A percentile compares a stretch with the other conserved stretches of the same genome.
Conservation (phyloP, 2,329 filamentous ascomycete genomes). For the Colletotrichum phormii region DNA sequence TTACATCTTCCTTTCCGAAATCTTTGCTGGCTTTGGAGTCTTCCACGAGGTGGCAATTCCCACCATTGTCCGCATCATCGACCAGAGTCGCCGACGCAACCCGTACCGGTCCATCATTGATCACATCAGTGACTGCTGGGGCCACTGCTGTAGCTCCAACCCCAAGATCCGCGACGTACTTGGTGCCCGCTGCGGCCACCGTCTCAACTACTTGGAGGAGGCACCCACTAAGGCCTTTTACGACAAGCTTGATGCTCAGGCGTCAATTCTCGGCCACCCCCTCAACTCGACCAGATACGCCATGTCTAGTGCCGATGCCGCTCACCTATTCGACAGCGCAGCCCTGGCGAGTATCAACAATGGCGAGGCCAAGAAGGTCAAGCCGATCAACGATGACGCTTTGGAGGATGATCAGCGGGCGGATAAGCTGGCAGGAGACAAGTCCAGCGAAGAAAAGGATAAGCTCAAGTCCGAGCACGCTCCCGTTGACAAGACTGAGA, state of each 20-base stretch:
- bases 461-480: slow-evolving; percentile 29
- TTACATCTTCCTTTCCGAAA: slow-evolving; percentile 43
- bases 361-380: slow-evolving; percentile 24
- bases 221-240: slow-evolving; percentile 33
- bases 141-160: slow-evolving; percentile 38
- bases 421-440: slow-evolving; percentile 23
- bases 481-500: slow-evolving; percentile 24
- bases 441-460: slow-evolving; percentile 25
- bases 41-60: slow-evolving; percentile 48
- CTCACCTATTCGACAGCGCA: slow-evolving; percentile 32
- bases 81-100: slow-evolving; percentile 40
- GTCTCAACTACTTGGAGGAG: slow-evolving; percentile 37
- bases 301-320: slow-evolving; percentile 28
- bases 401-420: slow-evolving; percentile 35
- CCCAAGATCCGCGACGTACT: slow-evolving; percentile 36
- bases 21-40: slow-evolving; percentile 41
- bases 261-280: slow-evolving; percentile 25
- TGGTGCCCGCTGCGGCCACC: slow-evolving; percentile 37
- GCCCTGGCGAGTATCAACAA: slow-evolving; percentile 23
- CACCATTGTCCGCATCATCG: slow-evolving; percentile 47
- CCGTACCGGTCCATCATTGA: slow-evolving; percentile 34
- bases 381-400: slow-evolving; percentile 26
- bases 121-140: slow-evolving; percentile 39
- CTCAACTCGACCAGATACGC: slow-evolving; percentile 36
- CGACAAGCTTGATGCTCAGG: slow-evolving; percentile 34